Percentiles rank a stretch among this genome's conserved stretches.
phyloP scores from a whole-genome alignment of 2,329 filamentous ascomycete genomes.

The Verticillium nonalfalfae region DNA sequence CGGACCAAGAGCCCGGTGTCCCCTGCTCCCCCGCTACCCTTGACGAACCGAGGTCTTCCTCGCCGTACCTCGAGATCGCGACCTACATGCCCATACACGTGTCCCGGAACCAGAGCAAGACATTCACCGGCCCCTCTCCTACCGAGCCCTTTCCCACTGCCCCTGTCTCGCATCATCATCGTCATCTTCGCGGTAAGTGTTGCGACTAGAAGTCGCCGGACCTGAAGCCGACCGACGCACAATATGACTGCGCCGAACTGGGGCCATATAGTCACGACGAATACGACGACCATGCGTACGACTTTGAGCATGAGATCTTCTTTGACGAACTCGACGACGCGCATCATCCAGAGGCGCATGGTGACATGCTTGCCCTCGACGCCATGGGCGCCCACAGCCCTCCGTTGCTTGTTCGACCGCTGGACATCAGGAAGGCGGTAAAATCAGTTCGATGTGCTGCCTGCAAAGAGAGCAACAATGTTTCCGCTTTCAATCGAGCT shows the following conservation, averaged over 20 bases:
- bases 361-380: constrained; percentile 4
- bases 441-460: constrained; percentile 4
- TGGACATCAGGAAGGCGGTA: not conserved
- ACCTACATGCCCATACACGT: constrained; percentile 20
- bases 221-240: constrained; percentile 8
- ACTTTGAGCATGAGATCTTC: constrained; percentile 8
- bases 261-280: constrained; percentile 25
- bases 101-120: constrained; percentile 23
- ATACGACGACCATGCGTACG: constrained; percentile 15
- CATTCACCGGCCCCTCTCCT: constrained; percentile 9
- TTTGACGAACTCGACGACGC: not conserved
- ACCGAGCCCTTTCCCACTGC: constrained; percentile 15
- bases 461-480: constrained; percentile 7
- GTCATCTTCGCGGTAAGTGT: constrained; percentile 46
- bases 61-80: constrained; percentile 33
- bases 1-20: constrained; percentile 9
- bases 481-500: constrained; percentile 6
- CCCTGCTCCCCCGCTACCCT: constrained; percentile 7
- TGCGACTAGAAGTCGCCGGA: constrained; percentile 14
- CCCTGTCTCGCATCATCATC: constrained; percentile 16
- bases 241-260: constrained; percentile 15
- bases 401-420: constrained; percentile 1
- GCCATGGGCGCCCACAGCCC: constrained; percentile 4
- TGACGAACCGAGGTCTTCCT: constrained; percentile 29
- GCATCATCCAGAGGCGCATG: constrained; percentile 2